These are phyloP conservation scores for Zasmidium cellare DNA, from an alignment of 2,329 filamentous ascomycete species.

Conservation along the genomic window DNA sequence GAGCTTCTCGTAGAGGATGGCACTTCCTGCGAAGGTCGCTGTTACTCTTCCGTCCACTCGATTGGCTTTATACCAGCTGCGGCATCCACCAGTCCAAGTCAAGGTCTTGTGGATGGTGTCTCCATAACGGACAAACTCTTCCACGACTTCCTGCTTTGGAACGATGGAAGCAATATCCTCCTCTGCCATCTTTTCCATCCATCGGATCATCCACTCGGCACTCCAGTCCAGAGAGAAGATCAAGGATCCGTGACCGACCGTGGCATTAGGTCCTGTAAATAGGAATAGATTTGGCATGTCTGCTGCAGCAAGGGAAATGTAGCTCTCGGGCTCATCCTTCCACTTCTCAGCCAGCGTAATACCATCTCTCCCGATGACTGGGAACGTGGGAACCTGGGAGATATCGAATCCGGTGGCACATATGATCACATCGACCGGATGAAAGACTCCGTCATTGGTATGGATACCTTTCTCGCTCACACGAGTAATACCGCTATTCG, in stretches of 20 bases:
- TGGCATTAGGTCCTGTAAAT: slow-evolving; percentile 25
- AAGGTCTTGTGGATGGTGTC: slow-evolving; percentile 45
- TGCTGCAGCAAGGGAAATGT: slow-evolving; percentile 28
- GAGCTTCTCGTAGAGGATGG: slow-evolving; percentile 26
- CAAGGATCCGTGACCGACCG: slow-evolving; percentile 25
- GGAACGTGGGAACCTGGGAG: slow-evolving; percentile 37
- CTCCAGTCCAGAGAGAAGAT: slow-evolving; percentile 24
- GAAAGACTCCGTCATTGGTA: slow-evolving; percentile 38
- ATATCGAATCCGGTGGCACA: slow-evolving; percentile 45
- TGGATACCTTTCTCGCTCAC: slow-evolving; percentile 40
- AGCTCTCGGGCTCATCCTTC: slow-evolving; percentile 29
- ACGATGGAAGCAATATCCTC: slow-evolving; percentile 22
- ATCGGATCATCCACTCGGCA: slow-evolving; percentile 49
- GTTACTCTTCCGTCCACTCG: slow-evolving; percentile 21
- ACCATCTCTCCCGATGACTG: slow-evolving; percentile 39
- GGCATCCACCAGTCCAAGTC: slow-evolving; percentile 20
- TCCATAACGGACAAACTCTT: slow-evolving; percentile 31
- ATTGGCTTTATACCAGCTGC: slow-evolving; percentile 28
- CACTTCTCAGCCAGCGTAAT: slow-evolving; percentile 29
- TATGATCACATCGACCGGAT: slow-evolving; percentile 50
- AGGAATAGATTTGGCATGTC: slow-evolving; percentile 35
- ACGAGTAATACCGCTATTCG: slow-evolving; percentile 41
- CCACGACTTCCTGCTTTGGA: slow-evolving; percentile 26
- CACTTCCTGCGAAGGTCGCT: slow-evolving; percentile 27
- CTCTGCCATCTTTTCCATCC: slow-evolving; percentile 33